Conservation (phyloP, 345 rosid genomes). For the Isatis tinctoria region DNA sequence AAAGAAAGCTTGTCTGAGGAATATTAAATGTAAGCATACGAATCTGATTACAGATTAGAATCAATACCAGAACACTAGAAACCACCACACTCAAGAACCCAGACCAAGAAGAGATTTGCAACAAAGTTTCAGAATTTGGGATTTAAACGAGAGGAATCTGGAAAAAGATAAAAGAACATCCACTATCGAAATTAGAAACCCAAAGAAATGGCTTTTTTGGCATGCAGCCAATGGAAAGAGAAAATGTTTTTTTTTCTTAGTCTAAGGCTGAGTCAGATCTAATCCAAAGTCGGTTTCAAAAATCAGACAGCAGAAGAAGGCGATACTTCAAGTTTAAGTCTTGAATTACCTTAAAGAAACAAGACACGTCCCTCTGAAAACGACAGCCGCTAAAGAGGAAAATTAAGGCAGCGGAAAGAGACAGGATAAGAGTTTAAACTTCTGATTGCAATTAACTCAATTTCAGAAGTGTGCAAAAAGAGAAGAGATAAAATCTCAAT, state of each 20-base stretch:
- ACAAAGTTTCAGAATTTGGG: neutral
- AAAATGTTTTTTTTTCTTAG: neutral
- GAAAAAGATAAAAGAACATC: slow-evolving; percentile 9
- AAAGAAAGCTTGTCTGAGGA: neutral
- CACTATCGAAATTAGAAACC: neutral
- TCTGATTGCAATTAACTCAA: neutral
- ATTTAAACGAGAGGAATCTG: neutral
- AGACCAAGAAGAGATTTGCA: neutral
- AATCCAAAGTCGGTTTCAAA: slow-evolving; percentile 2
- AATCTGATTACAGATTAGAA: neutral
- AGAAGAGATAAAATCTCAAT: neutral
- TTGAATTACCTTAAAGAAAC: slow-evolving; percentile 34
- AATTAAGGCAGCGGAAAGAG: slow-evolving; percentile 7
- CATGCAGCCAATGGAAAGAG: slow-evolving; percentile 24
- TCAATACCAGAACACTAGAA: neutral
- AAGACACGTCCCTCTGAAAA: slow-evolving; percentile 30
- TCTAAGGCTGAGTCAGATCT: slow-evolving; percentile 38
- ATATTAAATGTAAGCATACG: neutral
- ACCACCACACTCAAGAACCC: neutral
- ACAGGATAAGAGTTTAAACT: slow-evolving; percentile 1
- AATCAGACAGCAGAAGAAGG: neutral
- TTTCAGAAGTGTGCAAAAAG: neutral
- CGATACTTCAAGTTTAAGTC: slow-evolving; percentile 40
- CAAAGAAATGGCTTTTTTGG: slow-evolving; percentile 1
- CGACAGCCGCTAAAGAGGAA: slow-evolving; percentile 13